Percentiles rank a stretch among this genome's conserved stretches.
Conservation (phyloP, 331 rosid genomes). For the Rhamnella rubrinervis region DNA sequence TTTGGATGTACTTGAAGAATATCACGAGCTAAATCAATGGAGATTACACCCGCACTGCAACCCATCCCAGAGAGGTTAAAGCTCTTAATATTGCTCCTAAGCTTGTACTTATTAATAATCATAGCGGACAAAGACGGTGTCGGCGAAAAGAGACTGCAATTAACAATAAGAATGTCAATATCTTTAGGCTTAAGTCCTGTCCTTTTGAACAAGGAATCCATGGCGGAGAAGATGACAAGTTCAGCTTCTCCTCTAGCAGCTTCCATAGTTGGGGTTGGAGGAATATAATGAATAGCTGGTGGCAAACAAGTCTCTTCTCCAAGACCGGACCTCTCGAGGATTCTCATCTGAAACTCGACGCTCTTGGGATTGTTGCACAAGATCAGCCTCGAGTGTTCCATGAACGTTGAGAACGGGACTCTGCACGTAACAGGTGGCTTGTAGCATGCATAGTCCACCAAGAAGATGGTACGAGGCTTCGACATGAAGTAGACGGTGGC, state of each 20-base stretch:
- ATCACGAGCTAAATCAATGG: slow-evolving; percentile 86
- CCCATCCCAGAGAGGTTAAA: slow-evolving; percentile 97
- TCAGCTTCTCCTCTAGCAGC: slow-evolving; percentile 80
- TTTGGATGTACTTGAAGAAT: slow-evolving; percentile 90
- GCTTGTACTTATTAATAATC: slow-evolving; percentile 85
- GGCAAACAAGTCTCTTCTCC: slow-evolving; percentile 87
- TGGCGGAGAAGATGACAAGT: slow-evolving; percentile 78
- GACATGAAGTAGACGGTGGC: slow-evolving; percentile 87
- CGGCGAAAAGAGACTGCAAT: slow-evolving; percentile 85
- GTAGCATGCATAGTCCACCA: slow-evolving; percentile 90
- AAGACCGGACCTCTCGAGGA: slow-evolving; percentile 87
- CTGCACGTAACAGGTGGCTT: slow-evolving; percentile 87
- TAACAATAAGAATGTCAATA: slow-evolving; percentile 75
- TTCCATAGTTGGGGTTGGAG: slow-evolving; percentile 92
- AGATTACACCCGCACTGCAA: slow-evolving; percentile 81
- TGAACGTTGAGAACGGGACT: slow-evolving; percentile 92
- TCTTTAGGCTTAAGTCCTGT: slow-evolving; percentile 83
- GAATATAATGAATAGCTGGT: slow-evolving; percentile 77
- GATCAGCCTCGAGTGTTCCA: slow-evolving; percentile 85
- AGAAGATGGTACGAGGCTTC: slow-evolving; percentile 74
- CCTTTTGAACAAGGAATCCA: slow-evolving; percentile 57
- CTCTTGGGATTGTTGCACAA: slow-evolving; percentile 73
- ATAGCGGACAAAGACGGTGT: slow-evolving; percentile 89
- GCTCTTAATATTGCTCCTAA: slow-evolving; percentile 77
- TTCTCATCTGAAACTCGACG: slow-evolving; percentile 89